Base-by-base conservation (phyloP, 805 yeast genomes). In the Starmera dryadoides region DNA sequence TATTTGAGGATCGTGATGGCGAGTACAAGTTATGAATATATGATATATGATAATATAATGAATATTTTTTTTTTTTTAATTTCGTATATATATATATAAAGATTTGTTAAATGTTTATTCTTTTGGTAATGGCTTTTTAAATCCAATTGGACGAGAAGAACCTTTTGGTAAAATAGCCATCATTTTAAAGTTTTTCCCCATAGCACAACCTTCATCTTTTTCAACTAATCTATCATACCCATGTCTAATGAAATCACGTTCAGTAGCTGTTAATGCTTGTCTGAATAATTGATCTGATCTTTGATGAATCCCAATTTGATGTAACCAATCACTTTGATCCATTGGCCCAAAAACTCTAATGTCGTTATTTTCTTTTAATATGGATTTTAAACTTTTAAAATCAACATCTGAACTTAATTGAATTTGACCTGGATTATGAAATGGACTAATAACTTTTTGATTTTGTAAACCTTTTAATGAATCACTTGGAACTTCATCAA, bases 371-470 rank as follows among this genome's bases (percentile, higher is more conserved):
- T 43, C 43, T 19, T 48, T 36, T 1, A 58, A 49, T 16, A 58
- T 46, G 3, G 55, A 45, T 12, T 60, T 61, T 38, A 86, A 58
- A 19, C 81, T 81, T 22, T 67, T 71, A 55, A 86, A 86, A 56
- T 86, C 95, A 11, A 86, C 95, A 54, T 86, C 94, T 0, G 82
- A 80, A 0, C 94, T 83, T 23, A 86, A 64, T 61, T 86, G 95
- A 3, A 84, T 89, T 28, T 76, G 73, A 2, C 95, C 95, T 0
- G 93, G 93, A 12, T 68, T 67, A n/a, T 58, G 65, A 42, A 84
- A 81, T 1, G 95, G 95, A 18, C 80, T 75, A 1, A 82, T 89
- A 50, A 86, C 72, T 47, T 75, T 73, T 56, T 86, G 94, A 46
- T 76, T 64, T 48, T 72, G 68, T 44, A 86, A 85, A 0, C 87